Percentiles rank a stretch among this genome's conserved stretches.
phyloP scores from a whole-genome alignment of 106 monocot species.

The Allium sativum region DNA sequence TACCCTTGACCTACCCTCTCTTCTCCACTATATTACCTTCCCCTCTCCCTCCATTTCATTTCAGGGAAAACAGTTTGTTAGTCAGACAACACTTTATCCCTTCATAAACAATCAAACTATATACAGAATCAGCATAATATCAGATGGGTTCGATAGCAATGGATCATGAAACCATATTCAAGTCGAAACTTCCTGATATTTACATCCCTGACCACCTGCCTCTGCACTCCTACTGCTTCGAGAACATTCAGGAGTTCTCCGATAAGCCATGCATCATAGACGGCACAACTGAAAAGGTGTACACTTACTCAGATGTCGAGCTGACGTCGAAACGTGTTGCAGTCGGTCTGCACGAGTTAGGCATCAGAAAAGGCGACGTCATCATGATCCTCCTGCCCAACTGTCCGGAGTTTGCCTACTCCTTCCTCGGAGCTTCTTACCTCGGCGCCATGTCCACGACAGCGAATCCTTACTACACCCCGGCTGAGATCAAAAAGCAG shows the following conservation, averaged over 20 bases:
- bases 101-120: background rate
- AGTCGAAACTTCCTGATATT: conserved; percentile 84
- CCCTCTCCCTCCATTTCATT: background rate
- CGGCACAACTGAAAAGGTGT: conserved; percentile 34
- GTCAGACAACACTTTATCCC: too few species aligned
- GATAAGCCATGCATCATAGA: conserved; percentile 60
- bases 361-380: conserved; percentile 43
- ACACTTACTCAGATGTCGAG: conserved; percentile 53
- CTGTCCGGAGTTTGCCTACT: conserved; percentile 55
- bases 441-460: conserved; percentile 62
- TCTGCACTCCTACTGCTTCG: conserved; percentile 81
- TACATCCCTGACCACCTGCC: conserved; percentile 52
- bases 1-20: conserved; percentile 5
- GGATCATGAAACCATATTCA: conserved; percentile 40
- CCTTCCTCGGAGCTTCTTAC: conserved; percentile 70
- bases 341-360: conserved; percentile 36
- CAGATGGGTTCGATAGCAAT: conserved; percentile 30
- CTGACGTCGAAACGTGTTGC: conserved; percentile 35
- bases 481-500: conserved; percentile 66
- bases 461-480: conserved; percentile 75
- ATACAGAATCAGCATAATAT: background rate
- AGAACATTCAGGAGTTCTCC: conserved; percentile 28
- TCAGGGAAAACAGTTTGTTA: conserved; percentile 14
- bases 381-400: conserved; percentile 79
- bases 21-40: conserved; percentile 24